A percentile compares a stretch with the other conserved stretches of the same genome.
Conservation (phyloP, 148 eudicot species). For the Camellia granthamiana region DNA sequence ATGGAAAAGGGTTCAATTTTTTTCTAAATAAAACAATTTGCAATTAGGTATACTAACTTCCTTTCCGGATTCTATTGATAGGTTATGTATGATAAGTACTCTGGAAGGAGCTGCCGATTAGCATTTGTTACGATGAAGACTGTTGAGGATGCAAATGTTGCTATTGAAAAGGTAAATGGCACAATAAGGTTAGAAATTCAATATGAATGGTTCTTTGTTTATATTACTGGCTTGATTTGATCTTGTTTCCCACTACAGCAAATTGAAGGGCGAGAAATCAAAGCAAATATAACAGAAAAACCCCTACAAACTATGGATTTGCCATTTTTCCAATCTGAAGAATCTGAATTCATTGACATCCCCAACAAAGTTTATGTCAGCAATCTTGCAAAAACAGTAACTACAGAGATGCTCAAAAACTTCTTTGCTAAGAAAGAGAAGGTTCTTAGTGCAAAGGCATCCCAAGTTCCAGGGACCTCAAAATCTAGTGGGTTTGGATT, state of each 20-base stretch:
- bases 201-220: neutral
- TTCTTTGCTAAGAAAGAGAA: conserved; percentile 82
- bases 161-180: conserved; percentile 78
- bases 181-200: conserved; percentile 34
- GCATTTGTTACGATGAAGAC: conserved; percentile 91
- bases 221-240: neutral
- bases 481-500: conserved; percentile 87
- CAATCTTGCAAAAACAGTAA: conserved; percentile 88
- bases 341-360: conserved; percentile 76
- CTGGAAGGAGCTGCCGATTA: conserved; percentile 85
- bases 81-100: conserved; percentile 93
- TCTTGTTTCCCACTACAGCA: conserved; percentile 33
- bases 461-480: conserved; percentile 83
- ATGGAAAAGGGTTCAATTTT: neutral
- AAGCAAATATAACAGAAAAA: conserved; percentile 88
- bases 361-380: conserved; percentile 89
- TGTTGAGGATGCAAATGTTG: conserved; percentile 87
- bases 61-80: conserved; percentile 17
- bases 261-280: conserved; percentile 78
- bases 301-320: conserved; percentile 44
- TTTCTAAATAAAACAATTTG: neutral
- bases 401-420: conserved; percentile 58
- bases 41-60: neutral
- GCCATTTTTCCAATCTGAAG: conserved; percentile 56
- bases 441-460: conserved; percentile 79